Evolutionary conservation across 2,329 filamentous ascomycete species (phyloP), one percentile per base, ranked within the genome.

Genomic region (Neophaeococcomyces mojaviensis): DNA sequence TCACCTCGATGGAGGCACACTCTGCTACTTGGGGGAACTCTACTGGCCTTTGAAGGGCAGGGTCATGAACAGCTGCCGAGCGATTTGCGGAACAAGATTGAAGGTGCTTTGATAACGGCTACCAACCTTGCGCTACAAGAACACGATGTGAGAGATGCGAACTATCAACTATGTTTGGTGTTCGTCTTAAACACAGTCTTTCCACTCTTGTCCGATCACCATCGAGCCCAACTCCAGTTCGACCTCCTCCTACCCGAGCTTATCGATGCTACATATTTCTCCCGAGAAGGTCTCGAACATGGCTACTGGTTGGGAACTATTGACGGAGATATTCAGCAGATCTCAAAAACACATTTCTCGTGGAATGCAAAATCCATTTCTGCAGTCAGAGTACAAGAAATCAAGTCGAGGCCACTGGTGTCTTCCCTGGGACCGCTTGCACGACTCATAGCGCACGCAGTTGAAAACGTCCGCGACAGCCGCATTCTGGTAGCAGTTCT

Each of bases 1-100:
- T 82, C 70, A 64, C 76, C 73, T 15, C 72, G 86, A 59, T 95
- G 88, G 88, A 82, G 88, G 63, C 88, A 95, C 63, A 66, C 88
- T 24, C 70, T 95, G n/a, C 76, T 89, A 4, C 75, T 95, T 7
- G 81, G 82, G 0, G 89, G 88, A 2, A 69, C 94, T 18, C 66
- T 95, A 48, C 76, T 90, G 60, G 88, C 86, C 7, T 82, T 89
- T 59, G 83, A 85, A 54, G 71, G 75, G 13, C 73, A 78, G 49
- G 76, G 81, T 33, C 68, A 79, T 37, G 74, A 76, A 48, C 77
- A 78, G n/a, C 64, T 88, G n/a, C 78, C 82, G 4, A 66, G 71
- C 26, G 65, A 73, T 41, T 72, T 90, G 61, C 74, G 82, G 37
- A 75, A 70, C 28, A 86, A 78, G 34, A 69, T 94, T 0, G 84